Evolutionary conservation across 805 yeast species (phyloP), one percentile per base, ranked within the genome.

Genomic region (Torulaspora microellipsoides): DNA sequence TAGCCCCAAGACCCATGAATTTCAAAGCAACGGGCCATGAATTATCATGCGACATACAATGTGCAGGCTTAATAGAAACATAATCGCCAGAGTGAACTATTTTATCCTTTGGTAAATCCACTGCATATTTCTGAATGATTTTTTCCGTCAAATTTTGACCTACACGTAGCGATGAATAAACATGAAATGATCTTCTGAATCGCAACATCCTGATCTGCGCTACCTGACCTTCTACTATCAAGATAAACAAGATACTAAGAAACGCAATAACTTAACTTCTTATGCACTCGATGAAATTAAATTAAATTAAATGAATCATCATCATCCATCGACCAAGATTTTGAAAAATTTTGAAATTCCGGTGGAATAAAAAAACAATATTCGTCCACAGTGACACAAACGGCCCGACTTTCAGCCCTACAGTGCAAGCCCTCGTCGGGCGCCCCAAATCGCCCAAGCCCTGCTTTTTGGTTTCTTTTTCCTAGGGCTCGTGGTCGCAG

Each of bases 21-120:
- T 93, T 93, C 60, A 91, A 75, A 0, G 99, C 99, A 13, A 93
- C 97, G 0, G 99, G 99, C 99, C 99, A 95, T 34, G 97, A 83
- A 68, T 93, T 93, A 67, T 93, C 99, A 66, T 93, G 99, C 12
- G 98, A 88, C 99, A 93, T 93, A 66, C 97, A 95, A 70, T 93
- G 95, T 2, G 95, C 91, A 3, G 99, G 99, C 58, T 72, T 77
- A 61, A 93, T 91, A 2, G 96, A 80, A 40, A 95, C 98, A 68
- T 90, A 93, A 69, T 93, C 99, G 11, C 98, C 99, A 36, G 87
- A 75, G 56, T 73, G 81, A 30, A 93, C 96, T 42, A 71, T 62
- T 63, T 93, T 91, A 27, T 79, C 82, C n/a, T 72, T 59, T 15
- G 93, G 79, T 35, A 87, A 65, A 3, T 91, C 95, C 9, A 90